Conservation (phyloP, 192 early-diverging fungal species). For the Chytriomyces hyalinus region DNA sequence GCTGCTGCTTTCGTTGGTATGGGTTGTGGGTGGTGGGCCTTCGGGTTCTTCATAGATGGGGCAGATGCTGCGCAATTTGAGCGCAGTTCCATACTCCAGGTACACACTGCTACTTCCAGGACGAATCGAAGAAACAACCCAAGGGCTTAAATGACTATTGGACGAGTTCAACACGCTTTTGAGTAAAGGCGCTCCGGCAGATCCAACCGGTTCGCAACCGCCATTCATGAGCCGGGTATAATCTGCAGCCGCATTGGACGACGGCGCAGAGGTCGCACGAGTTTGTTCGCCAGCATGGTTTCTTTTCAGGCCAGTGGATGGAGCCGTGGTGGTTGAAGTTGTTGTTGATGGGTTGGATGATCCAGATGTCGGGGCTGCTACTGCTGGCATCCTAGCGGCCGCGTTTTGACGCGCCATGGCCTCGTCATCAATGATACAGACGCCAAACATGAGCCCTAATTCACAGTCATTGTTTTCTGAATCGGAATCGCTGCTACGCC, state of each 20-base stretch:
- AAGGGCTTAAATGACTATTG: neutral
- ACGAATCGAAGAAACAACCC: conserved; percentile 2
- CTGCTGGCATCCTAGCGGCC: neutral
- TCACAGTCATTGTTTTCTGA: neutral
- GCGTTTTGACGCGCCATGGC: neutral
- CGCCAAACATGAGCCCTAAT: conserved; percentile 1
- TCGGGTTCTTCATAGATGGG: conserved; percentile 17
- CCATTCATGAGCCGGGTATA: no score
- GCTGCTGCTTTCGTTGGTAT: neutral
- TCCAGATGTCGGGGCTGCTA: no score
- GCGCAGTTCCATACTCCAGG: conserved; percentile 25
- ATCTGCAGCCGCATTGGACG: neutral
- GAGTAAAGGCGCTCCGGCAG: neutral
- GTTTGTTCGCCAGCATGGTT: neutral
- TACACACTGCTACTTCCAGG: conserved; percentile 20
- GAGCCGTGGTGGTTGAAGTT: neutral
- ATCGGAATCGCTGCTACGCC: neutral
- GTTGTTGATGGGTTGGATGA: no score
- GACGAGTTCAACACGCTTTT: neutral
- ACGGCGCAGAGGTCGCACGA: neutral
- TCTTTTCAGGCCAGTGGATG: neutral
- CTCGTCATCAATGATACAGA: neutral
- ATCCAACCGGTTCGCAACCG: neutral
- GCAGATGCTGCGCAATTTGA: conserved; percentile 18
- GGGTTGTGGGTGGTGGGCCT: neutral